Percentiles rank a stretch among this genome's conserved stretches.
Conservation (phyloP, 2,329 filamentous ascomycete genomes). For the Aureobasidium melanogenum region DNA sequence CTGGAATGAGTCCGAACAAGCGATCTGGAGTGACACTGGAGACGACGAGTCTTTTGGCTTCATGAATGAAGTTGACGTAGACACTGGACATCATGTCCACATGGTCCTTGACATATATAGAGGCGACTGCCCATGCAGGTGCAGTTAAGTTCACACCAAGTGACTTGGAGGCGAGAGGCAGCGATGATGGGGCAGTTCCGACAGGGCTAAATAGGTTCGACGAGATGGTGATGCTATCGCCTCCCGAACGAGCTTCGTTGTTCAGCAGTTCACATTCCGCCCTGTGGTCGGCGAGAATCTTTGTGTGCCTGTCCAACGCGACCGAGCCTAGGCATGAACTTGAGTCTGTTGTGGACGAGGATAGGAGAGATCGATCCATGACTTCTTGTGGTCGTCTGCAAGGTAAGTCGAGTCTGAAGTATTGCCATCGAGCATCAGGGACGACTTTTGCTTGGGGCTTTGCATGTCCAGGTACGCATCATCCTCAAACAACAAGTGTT, state of each 20-base stretch:
- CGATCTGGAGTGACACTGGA: neutral
- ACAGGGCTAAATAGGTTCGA: neutral
- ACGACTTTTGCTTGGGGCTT: neutral
- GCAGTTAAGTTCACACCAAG: neutral
- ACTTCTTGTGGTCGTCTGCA: neutral
- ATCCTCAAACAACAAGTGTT: conserved; percentile 1
- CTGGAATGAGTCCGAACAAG: neutral
- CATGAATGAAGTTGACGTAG: neutral
- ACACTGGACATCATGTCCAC: conserved; percentile 1
- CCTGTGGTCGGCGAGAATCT: neutral
- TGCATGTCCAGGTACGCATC: neutral
- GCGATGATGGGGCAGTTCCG: neutral
- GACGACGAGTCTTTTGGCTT: neutral
- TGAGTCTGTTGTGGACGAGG: neutral
- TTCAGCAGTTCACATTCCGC: neutral
- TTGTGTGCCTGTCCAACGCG: neutral
- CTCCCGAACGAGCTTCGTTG: neutral
- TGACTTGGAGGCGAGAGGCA: neutral
- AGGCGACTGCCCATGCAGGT: conserved; percentile 3
- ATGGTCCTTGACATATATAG: neutral
- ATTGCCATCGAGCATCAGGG: neutral
- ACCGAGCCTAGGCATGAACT: neutral
- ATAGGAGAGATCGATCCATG: neutral
- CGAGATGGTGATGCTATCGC: neutral
- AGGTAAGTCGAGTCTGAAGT: neutral